phyloP scores from a whole-genome alignment of 495 filamentous ascomycete species.

The Lichina pygmaea region DNA sequence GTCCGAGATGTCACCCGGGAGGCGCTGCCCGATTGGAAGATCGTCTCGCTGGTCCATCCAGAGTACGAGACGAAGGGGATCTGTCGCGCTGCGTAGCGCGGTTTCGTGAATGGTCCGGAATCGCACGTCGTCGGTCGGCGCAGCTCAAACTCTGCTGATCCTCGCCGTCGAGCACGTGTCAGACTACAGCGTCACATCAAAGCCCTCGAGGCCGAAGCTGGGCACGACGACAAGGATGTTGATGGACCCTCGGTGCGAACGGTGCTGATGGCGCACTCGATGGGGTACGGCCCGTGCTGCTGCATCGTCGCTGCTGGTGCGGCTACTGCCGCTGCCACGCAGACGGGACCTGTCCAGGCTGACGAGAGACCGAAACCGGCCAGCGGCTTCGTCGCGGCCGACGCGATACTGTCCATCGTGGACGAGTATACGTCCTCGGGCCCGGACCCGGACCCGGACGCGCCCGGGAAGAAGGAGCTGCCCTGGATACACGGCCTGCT shows the following conservation, averaged over 20 bases:
- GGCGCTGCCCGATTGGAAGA: constrained; percentile 45
- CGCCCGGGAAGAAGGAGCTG: neutral
- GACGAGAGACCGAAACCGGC: neutral
- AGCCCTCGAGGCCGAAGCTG: neutral
- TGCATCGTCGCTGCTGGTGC: no score
- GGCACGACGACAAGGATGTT: no score
- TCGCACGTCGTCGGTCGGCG: neutral
- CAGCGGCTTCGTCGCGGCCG: constrained; percentile 70
- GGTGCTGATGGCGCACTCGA: constrained; percentile 71
- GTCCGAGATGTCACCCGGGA: constrained; percentile 39
- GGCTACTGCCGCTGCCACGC: no score
- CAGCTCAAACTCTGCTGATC: no score
- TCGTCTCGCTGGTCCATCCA: constrained; percentile 53
- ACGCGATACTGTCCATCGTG: constrained; percentile 47
- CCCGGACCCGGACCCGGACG: constrained; percentile 17
- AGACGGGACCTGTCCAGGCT: neutral
- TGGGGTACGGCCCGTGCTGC: constrained; percentile 25
- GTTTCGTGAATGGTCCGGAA: constrained; percentile 60
- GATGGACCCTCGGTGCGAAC: constrained; percentile 31
- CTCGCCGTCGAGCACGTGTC: no score
- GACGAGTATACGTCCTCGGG: constrained; percentile 32
- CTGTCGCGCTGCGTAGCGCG: constrained; percentile 47
- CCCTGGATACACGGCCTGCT: constrained; percentile 63
- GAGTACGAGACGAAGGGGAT: constrained; percentile 83
- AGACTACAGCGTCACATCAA: neutral